Evolutionary conservation across 345 rosid species (phyloP).

Genomic region (Anastatica hierochuntica): DNA sequence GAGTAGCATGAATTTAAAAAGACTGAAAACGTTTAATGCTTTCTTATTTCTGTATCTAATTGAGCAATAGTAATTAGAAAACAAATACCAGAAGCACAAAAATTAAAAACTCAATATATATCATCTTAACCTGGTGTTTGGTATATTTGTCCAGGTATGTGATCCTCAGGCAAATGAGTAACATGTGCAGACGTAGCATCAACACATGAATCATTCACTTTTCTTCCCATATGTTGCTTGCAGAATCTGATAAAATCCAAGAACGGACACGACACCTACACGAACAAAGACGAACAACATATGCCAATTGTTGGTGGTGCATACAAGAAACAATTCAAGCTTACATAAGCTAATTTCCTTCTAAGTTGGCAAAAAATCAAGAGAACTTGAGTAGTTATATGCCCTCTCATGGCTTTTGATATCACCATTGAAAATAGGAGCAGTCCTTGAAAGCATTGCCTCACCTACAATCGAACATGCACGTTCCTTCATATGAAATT

Average conservation of each 20-base stretch:
- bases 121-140: conserved; percentile 80
- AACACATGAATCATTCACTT: conserved; percentile 12
- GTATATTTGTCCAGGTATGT: conserved; percentile 48
- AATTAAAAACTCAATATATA: not conserved
- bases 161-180: conserved; percentile 20
- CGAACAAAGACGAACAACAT: not conserved
- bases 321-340: not conserved
- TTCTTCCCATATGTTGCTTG: conserved; percentile 39
- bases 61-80: no score
- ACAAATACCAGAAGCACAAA: no score
- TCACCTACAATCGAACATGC: conserved; percentile 57
- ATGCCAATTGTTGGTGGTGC: not conserved
- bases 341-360: not conserved
- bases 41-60: no score
- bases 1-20: no score
- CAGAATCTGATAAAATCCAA: conserved; percentile 54
- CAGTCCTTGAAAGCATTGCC: conserved; percentile 66
- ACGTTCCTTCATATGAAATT: conserved; percentile 38
- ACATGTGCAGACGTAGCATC: conserved; percentile 23
- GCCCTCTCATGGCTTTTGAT: conserved; percentile 90
- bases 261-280: conserved; percentile 70
- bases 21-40: no score
- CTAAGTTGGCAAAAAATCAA: no score
- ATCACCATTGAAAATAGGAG: conserved; percentile 69
- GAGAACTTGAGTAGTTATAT: no score